Evolutionary conservation across 2,329 filamentous ascomycete species (phyloP).

Genomic region (Nemania sp.): DNA sequence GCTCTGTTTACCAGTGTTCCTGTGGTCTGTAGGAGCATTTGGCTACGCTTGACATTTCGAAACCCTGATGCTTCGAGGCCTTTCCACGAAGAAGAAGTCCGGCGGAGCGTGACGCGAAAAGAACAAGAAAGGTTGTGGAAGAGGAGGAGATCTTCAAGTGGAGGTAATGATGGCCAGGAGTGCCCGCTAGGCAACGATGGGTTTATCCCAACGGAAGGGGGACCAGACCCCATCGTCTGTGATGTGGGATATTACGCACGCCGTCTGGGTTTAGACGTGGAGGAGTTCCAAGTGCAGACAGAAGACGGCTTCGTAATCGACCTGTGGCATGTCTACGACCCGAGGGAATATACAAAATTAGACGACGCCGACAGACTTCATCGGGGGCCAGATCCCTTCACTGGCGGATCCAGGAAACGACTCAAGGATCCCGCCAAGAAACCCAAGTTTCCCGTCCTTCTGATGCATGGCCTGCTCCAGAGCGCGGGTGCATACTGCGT

Average conservation of each 20-base stretch:
- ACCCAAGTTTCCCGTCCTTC: conserved; percentile 77
- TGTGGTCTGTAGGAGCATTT: conserved; percentile 51
- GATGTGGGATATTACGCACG: conserved; percentile 86
- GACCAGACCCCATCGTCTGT: conserved; percentile 75
- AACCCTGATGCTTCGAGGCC: conserved; percentile 65
- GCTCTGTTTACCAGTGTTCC: conserved; percentile 71
- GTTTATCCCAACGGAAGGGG: conserved; percentile 79
- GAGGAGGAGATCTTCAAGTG: conserved; percentile 45
- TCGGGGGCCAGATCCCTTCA: conserved; percentile 67
- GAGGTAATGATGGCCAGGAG: conserved; percentile 48
- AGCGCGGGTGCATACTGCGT: conserved; percentile 86
- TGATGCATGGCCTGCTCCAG: conserved; percentile 89
- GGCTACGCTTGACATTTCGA: conserved; percentile 59
- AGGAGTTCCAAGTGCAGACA: conserved; percentile 82
- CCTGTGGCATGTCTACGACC: conserved; percentile 88
- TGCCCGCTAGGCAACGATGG: conserved; percentile 51
- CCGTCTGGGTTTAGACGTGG: conserved; percentile 83
- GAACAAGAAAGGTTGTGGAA: conserved; percentile 68
- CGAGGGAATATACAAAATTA: conserved; percentile 67
- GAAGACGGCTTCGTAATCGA: conserved; percentile 92
- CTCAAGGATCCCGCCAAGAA: conserved; percentile 47
- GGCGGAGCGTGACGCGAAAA: conserved; percentile 58
- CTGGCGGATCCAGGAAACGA: conserved; percentile 45
- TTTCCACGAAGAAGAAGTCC: conserved; percentile 74
- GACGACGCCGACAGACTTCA: conserved; percentile 54